Percentiles rank a stretch among this genome's conserved stretches.
Conservation (phyloP, 306 rosid genomes). For the Gynostemma pentaphyllum region DNA sequence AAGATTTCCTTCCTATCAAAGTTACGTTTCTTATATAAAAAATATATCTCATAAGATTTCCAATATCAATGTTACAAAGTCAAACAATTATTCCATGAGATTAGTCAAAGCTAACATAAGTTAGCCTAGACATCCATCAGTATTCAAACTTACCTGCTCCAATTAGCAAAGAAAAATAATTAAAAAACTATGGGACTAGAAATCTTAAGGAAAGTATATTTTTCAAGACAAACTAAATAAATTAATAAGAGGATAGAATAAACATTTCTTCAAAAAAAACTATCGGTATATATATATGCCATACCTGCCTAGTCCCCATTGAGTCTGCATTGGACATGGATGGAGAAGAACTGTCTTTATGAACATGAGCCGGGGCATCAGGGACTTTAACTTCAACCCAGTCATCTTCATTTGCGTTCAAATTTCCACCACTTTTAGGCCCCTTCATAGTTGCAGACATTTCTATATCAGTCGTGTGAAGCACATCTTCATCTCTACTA, state of each 20-base stretch:
- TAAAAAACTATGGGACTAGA: neutral
- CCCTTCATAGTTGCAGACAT: conserved; percentile 21
- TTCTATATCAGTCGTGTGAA: conserved; percentile 23
- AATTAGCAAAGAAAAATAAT: neutral
- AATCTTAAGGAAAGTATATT: neutral
- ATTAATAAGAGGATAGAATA: neutral
- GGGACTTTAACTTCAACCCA: conserved; percentile 70
- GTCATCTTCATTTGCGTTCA: conserved; percentile 48
- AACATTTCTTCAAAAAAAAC: neutral
- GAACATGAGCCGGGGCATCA: conserved; percentile 14
- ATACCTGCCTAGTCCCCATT: conserved; percentile 33
- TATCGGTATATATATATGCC: neutral
- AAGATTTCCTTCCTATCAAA: too few species aligned
- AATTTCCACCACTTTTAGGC: conserved; percentile 16
- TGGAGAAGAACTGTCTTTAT: conserved; percentile 7
- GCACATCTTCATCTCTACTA: conserved; percentile 46
- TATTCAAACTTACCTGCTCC: neutral
- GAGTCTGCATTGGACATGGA: conserved; percentile 14
- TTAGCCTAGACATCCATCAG: neutral
- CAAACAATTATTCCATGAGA: neutral
- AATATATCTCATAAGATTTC: too few species aligned
- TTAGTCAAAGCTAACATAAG: neutral
- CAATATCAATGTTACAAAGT: neutral
- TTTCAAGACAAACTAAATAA: neutral
- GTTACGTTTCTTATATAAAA: too few species aligned